These are phyloP conservation scores for Penicillium olsonii DNA, from an alignment of 2,329 filamentous ascomycete species.

Conservation along the genomic window DNA sequence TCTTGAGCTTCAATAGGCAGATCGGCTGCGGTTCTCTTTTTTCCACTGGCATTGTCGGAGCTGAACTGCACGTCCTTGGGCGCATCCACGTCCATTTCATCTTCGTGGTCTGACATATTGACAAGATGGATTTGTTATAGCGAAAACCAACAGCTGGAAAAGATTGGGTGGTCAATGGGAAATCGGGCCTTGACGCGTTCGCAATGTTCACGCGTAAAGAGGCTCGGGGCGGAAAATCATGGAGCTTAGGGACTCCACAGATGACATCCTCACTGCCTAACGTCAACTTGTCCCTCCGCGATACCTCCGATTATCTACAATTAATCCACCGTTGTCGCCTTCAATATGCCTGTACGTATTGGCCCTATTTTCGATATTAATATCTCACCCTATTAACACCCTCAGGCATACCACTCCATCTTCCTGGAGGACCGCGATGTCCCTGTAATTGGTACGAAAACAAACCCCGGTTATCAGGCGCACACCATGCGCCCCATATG, in stretches of 20 bases:
- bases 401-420: conserved; percentile 94
- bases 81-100: conserved; percentile 70
- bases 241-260: conserved; percentile 25
- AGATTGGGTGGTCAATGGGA: not conserved
- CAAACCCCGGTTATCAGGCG: conserved; percentile 9
- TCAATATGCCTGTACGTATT: conserved; percentile 51
- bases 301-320: conserved; percentile 2
- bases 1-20: conserved; percentile 92
- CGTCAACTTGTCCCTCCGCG: conserved; percentile 11
- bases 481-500: not conserved
- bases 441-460: conserved; percentile 59
- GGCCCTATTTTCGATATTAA: not conserved
- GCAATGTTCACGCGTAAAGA: conserved; percentile 39
- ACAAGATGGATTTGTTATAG: not conserved
- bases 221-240: conserved; percentile 44
- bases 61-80: conserved; percentile 64
- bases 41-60: conserved; percentile 67
- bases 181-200: conserved; percentile 35
- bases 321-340: not conserved
- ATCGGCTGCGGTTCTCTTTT: conserved; percentile 91
- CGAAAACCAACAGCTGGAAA: conserved; percentile 7
- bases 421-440: conserved; percentile 80
- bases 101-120: conserved; percentile 58
- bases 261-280: conserved; percentile 31
- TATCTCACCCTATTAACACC: conserved; percentile 8